Base-by-base conservation (phyloP, 176 grass and related monocot genomes). In the Aegilops longissima region DNA sequence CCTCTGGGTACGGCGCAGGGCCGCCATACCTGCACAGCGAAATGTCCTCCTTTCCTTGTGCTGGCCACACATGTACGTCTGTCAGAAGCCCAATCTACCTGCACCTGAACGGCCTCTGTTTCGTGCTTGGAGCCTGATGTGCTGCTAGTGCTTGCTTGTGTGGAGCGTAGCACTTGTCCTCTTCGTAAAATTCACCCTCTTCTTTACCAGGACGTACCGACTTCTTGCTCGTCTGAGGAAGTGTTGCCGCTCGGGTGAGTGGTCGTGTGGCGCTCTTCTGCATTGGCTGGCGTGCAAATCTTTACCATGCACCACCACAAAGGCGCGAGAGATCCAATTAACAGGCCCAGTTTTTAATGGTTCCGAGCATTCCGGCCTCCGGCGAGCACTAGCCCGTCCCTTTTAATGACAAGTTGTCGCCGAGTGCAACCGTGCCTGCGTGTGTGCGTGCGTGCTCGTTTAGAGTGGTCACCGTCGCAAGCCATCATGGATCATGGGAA, bases 271-370 rank as follows among this genome's bases (percentile, higher is more conserved):
- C 20, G 76, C 74, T 73, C 85, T 61, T 76, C 12, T 77, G 81
- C 89, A 81, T 91, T 6, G 76, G 81, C 68, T 2, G 16, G 61
- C 23, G 89, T 91, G 85, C 81, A 91, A 87, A 84, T 81, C 85
- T 69, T 81, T 70, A 81, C 31, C 69, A 40, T 35, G 51, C 56
- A 14, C 61, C 23, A 14, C 31, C 61, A 31, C 71, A 87, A 76
- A 87, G 85, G 14, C 35, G 58, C 44, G 85, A 6, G 75, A 85
- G 83, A 91, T 87, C 81, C 75, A 61, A 87, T 78, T 79, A 31
- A 13, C 18, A 62, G 17, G 38, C 16, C 75, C 66, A 34, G 40
- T 67, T 91, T 87, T 91, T 76, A 80, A 91, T 86, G 68, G 76
- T 80, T 76, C 58, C 36, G n/a, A 29, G 47, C 85, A 84, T 80